Base-by-base conservation (phyloP, 1,284 basidiomycete species). In the Cutaneotrichosporon sp. region DNA sequence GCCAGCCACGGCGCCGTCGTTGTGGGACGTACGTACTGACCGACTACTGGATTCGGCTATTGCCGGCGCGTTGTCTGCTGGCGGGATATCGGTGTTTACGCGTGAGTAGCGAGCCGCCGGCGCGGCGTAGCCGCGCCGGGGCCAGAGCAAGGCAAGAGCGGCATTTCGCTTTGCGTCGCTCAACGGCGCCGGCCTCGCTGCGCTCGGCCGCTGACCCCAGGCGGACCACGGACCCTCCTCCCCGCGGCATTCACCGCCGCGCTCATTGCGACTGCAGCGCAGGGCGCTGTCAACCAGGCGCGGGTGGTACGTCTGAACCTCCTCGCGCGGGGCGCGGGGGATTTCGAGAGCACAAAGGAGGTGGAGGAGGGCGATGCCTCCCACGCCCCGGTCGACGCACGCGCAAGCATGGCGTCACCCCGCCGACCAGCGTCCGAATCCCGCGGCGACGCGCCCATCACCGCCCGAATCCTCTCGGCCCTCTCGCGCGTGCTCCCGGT, bases 11-110 rank as follows among this genome's bases (percentile, higher is more conserved):
- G 23, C 46, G 20, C 40, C 34, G 26, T 52, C 56, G 0, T 40
- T 71, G 5, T 46, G 53, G 5, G 55, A 67, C 26, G 58, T 72
- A 12, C 56, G 67, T 26, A 63, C 51, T n/a, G 51, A 69, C 20
- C 55, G 69, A 35, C 20, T 75, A 17, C 47, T 67, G 17, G 72
- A 74, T 56, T 67, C 65, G 9, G 65, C 60, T 0, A 34, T 72
- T 1, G 62, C 72, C 1, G 69, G 66, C 10, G 67, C 54, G 1
- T 34, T 72, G 8, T 49, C 64, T 1, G 72, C 67, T 20, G 69
- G 65, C 8, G 54, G 50, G 1, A 49, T 70, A 15, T 56, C 58
- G 15, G 39, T 56, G 33, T 48, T 56, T 9, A 47, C 59, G n/a
- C 58, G 64, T 70, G 43, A 58, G 62, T 40, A n/a, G 17, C n/a